These are phyloP conservation scores for Scheffersomyces ergatensis DNA, from an alignment of 805 yeast genomes.

Conservation along the genomic window DNA sequence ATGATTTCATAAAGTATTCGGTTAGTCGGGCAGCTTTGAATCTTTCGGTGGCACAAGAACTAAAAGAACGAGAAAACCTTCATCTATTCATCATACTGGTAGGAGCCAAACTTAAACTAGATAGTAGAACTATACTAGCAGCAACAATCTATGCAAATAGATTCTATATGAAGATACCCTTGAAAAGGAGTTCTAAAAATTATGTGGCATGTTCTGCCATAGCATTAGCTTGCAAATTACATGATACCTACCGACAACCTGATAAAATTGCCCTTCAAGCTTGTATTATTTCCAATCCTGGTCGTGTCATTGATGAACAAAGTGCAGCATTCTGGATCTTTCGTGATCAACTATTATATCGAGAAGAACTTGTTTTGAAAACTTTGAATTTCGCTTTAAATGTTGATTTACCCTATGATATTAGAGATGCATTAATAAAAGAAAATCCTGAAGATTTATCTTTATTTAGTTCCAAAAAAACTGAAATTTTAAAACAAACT, in stretches of 20 bases:
- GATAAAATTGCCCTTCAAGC: conserved; percentile 41
- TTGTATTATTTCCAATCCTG: conserved; percentile 32
- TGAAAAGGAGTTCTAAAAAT: conserved; percentile 38
- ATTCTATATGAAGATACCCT: conserved; percentile 40
- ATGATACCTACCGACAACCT: conserved; percentile 42
- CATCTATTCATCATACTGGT: conserved; percentile 36
- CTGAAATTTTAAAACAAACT: conserved; percentile 22
- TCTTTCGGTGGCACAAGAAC: conserved; percentile 32
- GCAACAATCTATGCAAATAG: conserved; percentile 39
- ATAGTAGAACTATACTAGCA: conserved; percentile 40
- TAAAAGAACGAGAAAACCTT: conserved; percentile 34
- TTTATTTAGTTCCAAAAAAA: conserved; percentile 12
- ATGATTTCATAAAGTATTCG: conserved; percentile 23
- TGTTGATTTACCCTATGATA: conserved; percentile 36
- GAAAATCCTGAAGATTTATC: conserved; percentile 3
- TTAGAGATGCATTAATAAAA: conserved; percentile 21
- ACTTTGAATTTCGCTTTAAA: conserved; percentile 38
- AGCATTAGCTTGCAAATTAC: conserved; percentile 40
- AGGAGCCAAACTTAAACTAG: conserved; percentile 36
- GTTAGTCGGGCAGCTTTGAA: conserved; percentile 30
- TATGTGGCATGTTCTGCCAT: conserved; percentile 44
- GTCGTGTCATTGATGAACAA: conserved; percentile 33
- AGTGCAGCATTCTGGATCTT: conserved; percentile 42
- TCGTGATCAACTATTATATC: conserved; percentile 41
- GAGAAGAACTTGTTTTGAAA: conserved; percentile 41